A percentile compares a stretch with the other conserved stretches of the same genome.
phyloP scores from a whole-genome alignment of 495 filamentous ascomycete species.

The Chaetomium cochliodes region DNA sequence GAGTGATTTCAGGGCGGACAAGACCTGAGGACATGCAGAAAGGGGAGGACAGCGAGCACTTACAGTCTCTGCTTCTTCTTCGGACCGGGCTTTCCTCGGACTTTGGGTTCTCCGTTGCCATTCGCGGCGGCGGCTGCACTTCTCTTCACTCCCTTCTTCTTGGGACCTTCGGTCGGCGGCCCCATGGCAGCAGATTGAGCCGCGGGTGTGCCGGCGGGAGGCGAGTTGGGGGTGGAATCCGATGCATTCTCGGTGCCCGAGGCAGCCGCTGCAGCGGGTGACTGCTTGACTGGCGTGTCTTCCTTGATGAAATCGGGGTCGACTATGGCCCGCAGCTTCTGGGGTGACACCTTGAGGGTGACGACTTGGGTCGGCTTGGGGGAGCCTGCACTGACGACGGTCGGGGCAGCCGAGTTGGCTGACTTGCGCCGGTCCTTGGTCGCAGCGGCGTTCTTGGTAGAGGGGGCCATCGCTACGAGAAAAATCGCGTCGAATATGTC shows the following conservation, averaged over 20 bases:
- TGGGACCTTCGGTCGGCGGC: conserved; percentile 55
- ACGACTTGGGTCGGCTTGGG: conserved; percentile 36
- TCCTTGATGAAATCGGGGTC: conserved; percentile 45
- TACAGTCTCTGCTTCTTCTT: conserved; percentile 96
- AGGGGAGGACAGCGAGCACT: conserved; percentile 41
- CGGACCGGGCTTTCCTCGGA: conserved; percentile 81
- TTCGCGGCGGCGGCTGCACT: conserved; percentile 46
- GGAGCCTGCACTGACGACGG: conserved; percentile 19
- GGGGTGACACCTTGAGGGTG: conserved; percentile 41
- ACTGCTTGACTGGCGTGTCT: conserved; percentile 42
- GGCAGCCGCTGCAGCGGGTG: conserved; percentile 34
- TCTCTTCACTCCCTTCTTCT: conserved; percentile 60
- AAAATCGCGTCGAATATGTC: conserved; percentile 15
- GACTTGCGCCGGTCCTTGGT: conserved; percentile 51
- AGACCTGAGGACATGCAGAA: conserved; percentile 9
- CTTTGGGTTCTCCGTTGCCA: conserved; percentile 54
- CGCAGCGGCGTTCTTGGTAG: conserved; percentile 41
- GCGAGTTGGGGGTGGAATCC: conserved; percentile 49
- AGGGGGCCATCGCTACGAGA: conserved; percentile 37
- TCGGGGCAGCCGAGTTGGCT: conserved; percentile 21
- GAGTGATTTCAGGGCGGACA: too few relatives aligned
- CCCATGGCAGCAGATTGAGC: conserved; percentile 48
- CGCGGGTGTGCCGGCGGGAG: conserved; percentile 45
- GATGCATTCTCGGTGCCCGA: conserved; percentile 49
- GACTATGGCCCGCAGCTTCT: conserved; percentile 46